phyloP scores from a whole-genome alignment of 1,284 basidiomycete genomes.

The Tilletiopsis washingtonensis region DNA sequence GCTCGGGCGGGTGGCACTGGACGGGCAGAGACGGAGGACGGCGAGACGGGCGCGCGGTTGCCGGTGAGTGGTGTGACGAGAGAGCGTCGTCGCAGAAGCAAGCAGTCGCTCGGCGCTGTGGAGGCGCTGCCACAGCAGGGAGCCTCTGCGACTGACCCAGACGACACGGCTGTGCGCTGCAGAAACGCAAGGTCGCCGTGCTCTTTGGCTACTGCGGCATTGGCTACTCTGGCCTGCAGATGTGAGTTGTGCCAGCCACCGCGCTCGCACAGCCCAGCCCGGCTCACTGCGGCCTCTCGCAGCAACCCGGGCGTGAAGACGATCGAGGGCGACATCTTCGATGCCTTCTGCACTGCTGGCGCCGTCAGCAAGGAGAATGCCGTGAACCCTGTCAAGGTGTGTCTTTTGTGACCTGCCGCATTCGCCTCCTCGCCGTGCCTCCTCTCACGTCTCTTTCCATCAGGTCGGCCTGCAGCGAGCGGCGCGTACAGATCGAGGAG shows the following conservation, averaged over 20 bases:
- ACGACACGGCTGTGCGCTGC: conserved; percentile 38
- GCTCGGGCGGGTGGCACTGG: not conserved
- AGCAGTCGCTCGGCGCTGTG: not conserved
- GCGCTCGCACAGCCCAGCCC: not conserved
- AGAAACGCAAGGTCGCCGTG: conserved; percentile 55
- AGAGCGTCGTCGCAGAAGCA: not conserved
- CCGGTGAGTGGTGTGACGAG: not conserved
- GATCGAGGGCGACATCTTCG: conserved; percentile 84
- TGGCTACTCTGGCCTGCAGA: conserved; percentile 87
- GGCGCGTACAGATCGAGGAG: conserved; percentile 92
- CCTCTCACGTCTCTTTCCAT: too few relatives aligned
- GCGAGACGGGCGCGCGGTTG: not conserved
- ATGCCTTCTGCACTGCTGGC: conserved; percentile 77
- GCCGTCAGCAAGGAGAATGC: conserved; percentile 89
- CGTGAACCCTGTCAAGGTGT: conserved; percentile 74
- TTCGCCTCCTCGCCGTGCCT: too few relatives aligned
- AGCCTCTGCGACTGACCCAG: too few relatives aligned
- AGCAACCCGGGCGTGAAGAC: conserved; percentile 59
- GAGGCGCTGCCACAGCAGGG: too few relatives aligned
- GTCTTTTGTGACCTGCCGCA: too few relatives aligned
- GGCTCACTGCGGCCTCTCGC: conserved; percentile 11
- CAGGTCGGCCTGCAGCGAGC: conserved; percentile 74
- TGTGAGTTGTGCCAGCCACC: conserved; percentile 56
- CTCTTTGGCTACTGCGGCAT: conserved; percentile 55
- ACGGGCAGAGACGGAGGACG: not conserved